Base-by-base conservation (phyloP, 2,329 filamentous ascomycete genomes). In the Aspergillus fumigatus region DNA sequence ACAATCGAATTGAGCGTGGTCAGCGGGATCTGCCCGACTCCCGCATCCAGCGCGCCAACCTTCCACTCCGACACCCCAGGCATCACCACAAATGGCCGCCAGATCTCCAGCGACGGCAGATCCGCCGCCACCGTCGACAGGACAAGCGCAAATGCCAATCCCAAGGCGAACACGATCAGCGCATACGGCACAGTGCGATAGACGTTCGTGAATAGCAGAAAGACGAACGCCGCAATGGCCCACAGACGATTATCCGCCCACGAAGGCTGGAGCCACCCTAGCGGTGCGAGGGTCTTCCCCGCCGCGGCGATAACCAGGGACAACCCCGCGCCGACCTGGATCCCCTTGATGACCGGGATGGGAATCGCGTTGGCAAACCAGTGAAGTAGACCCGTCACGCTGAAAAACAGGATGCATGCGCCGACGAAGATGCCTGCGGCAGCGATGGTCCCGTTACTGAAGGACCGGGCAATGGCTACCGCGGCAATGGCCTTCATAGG, bases 1-100 rank as follows among this genome's bases (percentile, higher is more conserved):
- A 97, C 86, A 64, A 97, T 84, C 4, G 92, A 96, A 77, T 97
- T 97, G 54, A 97, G 83, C 0, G 91, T 90, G 0, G 93, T 97
- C 10, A 97, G 83, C 1, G 93, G 93, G 17, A 97, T 82, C 73
- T 97, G 93, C 1, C 90, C 91, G 8, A 97, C 77, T 11, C 88
- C 90, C 4, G 84, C 90, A 78, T 85, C 81, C 3, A 87, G 70
- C 0, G 82, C 81, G 1, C 85, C 85, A 11, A 68, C 74, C 61
- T 70, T 73, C 79, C 80, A 88, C 69, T 73, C 77, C 60, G 51
- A 64, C 10, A 55, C 69, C 43, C 62, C 75, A 55, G 82, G 83
- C 35, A 83, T 67, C 50, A 76, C 75, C 19, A 79, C 60, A 53
- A 70, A 73, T 4, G 90, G 85, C 64, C 77, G 78, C 85, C 88